These are phyloP conservation scores for Trichoderma citrinoviride DNA, from an alignment of 2,329 filamentous ascomycete species.

Conservation along the genomic window DNA sequence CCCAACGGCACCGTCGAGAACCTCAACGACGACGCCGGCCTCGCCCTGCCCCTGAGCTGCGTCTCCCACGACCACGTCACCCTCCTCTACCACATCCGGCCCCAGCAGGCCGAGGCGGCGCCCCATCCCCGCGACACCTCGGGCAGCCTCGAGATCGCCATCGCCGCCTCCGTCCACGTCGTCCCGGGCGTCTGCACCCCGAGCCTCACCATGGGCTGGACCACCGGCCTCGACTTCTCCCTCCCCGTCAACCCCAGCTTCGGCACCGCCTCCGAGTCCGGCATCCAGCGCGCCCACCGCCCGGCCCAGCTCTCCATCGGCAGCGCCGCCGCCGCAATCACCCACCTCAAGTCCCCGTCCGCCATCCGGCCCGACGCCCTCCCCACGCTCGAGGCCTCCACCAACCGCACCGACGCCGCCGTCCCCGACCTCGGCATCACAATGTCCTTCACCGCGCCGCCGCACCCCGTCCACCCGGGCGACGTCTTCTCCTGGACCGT, in stretches of 20 bases:
- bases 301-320: constrained; percentile 63
- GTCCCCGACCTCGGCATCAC: constrained; percentile 67
- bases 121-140: constrained; percentile 44
- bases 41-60: constrained; percentile 56
- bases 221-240: constrained; percentile 66
- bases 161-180: constrained; percentile 58
- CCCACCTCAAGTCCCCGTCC: constrained; percentile 57
- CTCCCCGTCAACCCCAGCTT: constrained; percentile 63
- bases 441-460: constrained; percentile 68
- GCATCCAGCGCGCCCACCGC: constrained; percentile 59
- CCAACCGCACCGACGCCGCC: constrained; percentile 44
- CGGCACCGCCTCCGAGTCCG: constrained; percentile 51
- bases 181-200: constrained; percentile 58
- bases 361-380: constrained; percentile 59
- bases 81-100: constrained; percentile 66
- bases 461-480: constrained; percentile 55
- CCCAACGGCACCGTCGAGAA: constrained; percentile 58
- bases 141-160: constrained; percentile 56
- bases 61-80: constrained; percentile 73
- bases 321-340: constrained; percentile 50
- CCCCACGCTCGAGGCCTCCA: constrained; percentile 56
- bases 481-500: constrained; percentile 70
- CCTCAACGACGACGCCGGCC: constrained; percentile 50
- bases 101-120: constrained; percentile 45
- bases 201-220: constrained; percentile 64